phyloP scores from a whole-genome alignment of 2,329 filamentous ascomycete species.

The Fusarium floridanum region DNA sequence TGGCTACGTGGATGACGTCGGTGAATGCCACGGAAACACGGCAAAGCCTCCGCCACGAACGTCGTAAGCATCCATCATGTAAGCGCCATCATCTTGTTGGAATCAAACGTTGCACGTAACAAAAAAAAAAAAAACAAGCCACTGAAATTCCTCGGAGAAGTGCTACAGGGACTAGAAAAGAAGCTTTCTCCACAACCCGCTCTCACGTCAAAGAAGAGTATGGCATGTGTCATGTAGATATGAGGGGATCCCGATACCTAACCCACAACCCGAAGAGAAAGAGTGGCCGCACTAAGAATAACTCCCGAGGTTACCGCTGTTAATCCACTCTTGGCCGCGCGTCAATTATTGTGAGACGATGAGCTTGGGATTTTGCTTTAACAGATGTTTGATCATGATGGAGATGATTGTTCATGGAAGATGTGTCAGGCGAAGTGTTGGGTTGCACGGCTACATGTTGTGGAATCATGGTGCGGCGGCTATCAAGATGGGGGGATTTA shows the following conservation, averaged over 20 bases:
- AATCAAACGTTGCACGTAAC: neutral
- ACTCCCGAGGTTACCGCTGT: neutral
- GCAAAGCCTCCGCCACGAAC: conserved; percentile 21
- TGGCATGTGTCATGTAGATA: neutral
- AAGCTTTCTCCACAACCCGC: neutral
- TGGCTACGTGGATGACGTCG: neutral
- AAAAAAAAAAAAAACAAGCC: neutral
- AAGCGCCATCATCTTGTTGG: neutral
- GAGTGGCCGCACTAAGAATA: neutral
- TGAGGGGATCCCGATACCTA: neutral
- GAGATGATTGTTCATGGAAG: neutral
- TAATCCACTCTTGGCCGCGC: neutral
- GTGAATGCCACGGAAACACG: conserved; percentile 21
- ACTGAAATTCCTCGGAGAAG: neutral
- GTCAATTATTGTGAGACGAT: neutral
- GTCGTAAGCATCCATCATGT: conserved; percentile 27
- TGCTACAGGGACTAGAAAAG: conserved; percentile 9
- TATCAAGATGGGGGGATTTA: neutral
- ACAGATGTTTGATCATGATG: neutral
- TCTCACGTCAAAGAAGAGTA: conserved; percentile 14
- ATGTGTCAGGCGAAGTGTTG: neutral
- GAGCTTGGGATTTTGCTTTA: neutral
- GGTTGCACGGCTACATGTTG: neutral
- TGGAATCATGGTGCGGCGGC: neutral
- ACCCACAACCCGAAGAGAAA: neutral